Percentiles rank a stretch among this genome's conserved stretches.
Evolutionary conservation across 2,329 filamentous ascomycete genomes (phyloP).

Genomic region (Penicillium sp.): DNA sequence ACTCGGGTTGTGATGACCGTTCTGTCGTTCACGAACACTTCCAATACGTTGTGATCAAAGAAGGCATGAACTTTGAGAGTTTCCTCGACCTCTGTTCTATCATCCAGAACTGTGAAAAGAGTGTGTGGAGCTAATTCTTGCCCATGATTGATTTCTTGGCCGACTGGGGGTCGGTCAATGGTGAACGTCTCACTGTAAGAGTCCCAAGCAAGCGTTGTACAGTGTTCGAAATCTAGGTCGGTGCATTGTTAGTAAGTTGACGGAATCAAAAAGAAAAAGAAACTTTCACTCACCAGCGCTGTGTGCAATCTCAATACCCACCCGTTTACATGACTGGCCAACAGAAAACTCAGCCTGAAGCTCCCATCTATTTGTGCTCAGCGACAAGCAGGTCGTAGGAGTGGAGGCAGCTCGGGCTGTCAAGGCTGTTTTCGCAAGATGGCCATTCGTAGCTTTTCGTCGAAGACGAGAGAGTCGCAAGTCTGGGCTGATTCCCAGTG

Average conservation of each 20-base stretch:
- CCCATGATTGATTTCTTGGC: conserved; percentile 38
- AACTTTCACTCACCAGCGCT: conserved; percentile 11
- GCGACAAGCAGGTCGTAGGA: conserved; percentile 9
- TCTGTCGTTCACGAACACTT: conserved; percentile 49
- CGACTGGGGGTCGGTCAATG: conserved; percentile 37
- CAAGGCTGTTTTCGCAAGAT: conserved; percentile 5
- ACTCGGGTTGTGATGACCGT: conserved; percentile 44
- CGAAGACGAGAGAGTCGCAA: conserved; percentile 30
- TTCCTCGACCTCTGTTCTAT: conserved; percentile 32
- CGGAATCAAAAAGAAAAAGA: background rate
- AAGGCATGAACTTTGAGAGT: conserved; percentile 43
- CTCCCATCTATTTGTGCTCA: conserved; percentile 17
- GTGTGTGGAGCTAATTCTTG: conserved; percentile 47
- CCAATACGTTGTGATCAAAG: conserved; percentile 46
- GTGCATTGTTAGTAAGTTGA: background rate
- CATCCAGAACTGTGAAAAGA: conserved; percentile 40
- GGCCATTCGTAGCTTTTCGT: conserved; percentile 12
- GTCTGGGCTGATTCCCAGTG: conserved; percentile 42
- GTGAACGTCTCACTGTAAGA: conserved; percentile 42
- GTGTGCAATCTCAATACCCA: conserved; percentile 34
- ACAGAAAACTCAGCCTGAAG: conserved; percentile 28
- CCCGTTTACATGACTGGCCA: conserved; percentile 22
- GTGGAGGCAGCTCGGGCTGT: background rate
- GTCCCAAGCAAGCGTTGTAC: conserved; percentile 44
- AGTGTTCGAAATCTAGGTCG: conserved; percentile 25